Conservation (phyloP, 1,284 basidiomycete genomes). For the Ustilago hordei region DNA sequence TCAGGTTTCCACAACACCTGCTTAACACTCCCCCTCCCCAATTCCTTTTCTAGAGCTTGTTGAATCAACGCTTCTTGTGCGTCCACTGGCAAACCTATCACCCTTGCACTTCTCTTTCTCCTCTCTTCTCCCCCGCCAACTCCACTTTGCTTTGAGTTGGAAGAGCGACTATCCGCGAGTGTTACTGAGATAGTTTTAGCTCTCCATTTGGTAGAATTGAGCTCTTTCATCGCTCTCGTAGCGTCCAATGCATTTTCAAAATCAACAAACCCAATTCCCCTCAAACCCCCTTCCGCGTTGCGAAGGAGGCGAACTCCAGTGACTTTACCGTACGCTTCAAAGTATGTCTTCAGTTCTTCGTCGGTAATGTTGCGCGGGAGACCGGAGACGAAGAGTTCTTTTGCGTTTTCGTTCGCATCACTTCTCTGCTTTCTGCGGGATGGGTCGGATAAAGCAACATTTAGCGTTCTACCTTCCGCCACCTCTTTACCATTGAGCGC, state of each 20-base stretch:
- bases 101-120: conserved; percentile 43
- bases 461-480: conserved; percentile 75
- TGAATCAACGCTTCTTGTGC: conserved; percentile 68
- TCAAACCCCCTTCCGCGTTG: conserved; percentile 79
- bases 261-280: conserved; percentile 93
- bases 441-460: conserved; percentile 90
- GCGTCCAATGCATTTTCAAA: conserved; percentile 74
- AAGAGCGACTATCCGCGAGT: conserved; percentile 38
- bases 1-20: conserved; percentile 60
- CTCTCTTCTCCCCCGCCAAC: conserved; percentile 18
- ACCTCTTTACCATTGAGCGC: conserved; percentile 82
- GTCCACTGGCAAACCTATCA: conserved; percentile 56
- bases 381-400: conserved; percentile 86
- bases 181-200: conserved; percentile 60
- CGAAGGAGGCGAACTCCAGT: conserved; percentile 83
- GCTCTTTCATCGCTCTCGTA: conserved; percentile 58
- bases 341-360: conserved; percentile 80
- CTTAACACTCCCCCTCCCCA: conserved; percentile 49
- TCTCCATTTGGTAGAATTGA: conserved; percentile 56
- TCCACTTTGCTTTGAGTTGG: not conserved
- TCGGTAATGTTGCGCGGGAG: conserved; percentile 81
- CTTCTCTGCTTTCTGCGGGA: conserved; percentile 85
- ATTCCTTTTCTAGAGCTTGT: conserved; percentile 59
- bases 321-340: conserved; percentile 79
- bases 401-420: conserved; percentile 82